Base-by-base conservation (phyloP, 192 early-diverging fungal species). In the Lobulomyces angularis region DNA sequence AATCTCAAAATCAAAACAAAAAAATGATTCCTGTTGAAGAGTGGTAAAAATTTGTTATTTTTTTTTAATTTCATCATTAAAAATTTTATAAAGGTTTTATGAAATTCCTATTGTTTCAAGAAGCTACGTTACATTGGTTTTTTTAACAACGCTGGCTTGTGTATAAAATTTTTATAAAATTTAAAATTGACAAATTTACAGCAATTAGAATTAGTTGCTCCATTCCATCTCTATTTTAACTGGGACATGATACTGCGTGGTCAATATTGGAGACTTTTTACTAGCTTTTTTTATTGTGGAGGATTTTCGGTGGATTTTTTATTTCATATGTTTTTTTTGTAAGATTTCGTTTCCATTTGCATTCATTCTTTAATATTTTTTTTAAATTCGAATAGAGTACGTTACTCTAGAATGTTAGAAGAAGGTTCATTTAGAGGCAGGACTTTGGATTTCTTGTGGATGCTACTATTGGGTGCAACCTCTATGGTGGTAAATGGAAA, bases 221-320 rank as follows among this genome's bases (percentile, higher is more conserved):
- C 75, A 12, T 72, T 81, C 48, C 84, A 92, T 41, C 62, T 98
- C 19, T 87, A 82, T 58, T 81, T 87, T 48, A 78, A 73, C 50
- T 82, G 71, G 53, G 68, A 74, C 24, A 58, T 82, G 3, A 72
- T 88, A 11, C 66, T 85, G 46, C 55, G 62, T 23, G 51, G 11
- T 34, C 51, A 96, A 78, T 92, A 80, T 64, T 93, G 90, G 90
- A 69, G 95, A 12, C 65, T 93, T 19, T 23, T 90, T 3, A 93
- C 92, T 1, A 85, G 82, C 35, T 99, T 97, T 49, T 55, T 99
- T 44, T 99, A 87, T 51, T 86, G 90, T 70, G 95, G 95, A 18
- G 59, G 67, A 3, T 61, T 97, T 31, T 87, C 86, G 6, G 55
- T 99, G 14, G 86, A 97, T 54, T 91, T 88, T 51, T 49, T 90